These are phyloP conservation scores for Penicillium sp. DNA, from an alignment of 2,329 filamentous ascomycete species.

Conservation along the genomic window DNA sequence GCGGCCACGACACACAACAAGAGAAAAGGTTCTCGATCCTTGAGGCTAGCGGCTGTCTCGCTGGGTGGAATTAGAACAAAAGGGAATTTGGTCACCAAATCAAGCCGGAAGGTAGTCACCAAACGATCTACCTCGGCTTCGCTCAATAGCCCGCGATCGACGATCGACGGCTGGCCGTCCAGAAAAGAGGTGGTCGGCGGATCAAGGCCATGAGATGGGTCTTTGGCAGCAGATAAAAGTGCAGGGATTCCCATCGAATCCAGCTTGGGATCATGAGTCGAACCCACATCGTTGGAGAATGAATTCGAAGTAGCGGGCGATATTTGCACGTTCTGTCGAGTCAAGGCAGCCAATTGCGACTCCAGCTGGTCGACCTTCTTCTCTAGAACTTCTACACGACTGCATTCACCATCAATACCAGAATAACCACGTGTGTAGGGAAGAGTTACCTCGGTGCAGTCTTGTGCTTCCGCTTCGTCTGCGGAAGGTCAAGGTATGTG, in stretches of 20 bases:
- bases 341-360: constrained; percentile 15
- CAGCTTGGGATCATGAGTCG: constrained; percentile 3
- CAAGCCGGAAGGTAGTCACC: constrained; percentile 11
- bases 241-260: constrained; percentile 6
- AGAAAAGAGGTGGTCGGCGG: constrained; percentile 15
- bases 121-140: constrained; percentile 19
- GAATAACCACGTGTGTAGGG: not conserved
- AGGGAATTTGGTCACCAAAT: constrained; percentile 17
- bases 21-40: constrained; percentile 15
- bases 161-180: constrained; percentile 19
- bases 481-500: constrained; percentile 25
- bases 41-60: constrained; percentile 14
- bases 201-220: constrained; percentile 17
- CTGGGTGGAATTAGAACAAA: constrained; percentile 15
- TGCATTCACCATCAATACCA: constrained; percentile 10
- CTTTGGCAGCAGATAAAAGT: constrained; percentile 14
- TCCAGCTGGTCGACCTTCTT: constrained; percentile 19
- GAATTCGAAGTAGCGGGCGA: constrained; percentile 5
- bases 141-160: constrained; percentile 20
- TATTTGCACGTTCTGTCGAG: constrained; percentile 13
- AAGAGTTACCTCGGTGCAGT: constrained; percentile 13
- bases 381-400: constrained; percentile 19
- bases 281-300: constrained; percentile 4
- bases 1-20: constrained; percentile 19
- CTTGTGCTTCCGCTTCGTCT: constrained; percentile 22